Evolutionary conservation across 1,284 basidiomycete species (phyloP), one percentile per base, ranked within the genome.

Genomic region (Cerrena zonata): DNA sequence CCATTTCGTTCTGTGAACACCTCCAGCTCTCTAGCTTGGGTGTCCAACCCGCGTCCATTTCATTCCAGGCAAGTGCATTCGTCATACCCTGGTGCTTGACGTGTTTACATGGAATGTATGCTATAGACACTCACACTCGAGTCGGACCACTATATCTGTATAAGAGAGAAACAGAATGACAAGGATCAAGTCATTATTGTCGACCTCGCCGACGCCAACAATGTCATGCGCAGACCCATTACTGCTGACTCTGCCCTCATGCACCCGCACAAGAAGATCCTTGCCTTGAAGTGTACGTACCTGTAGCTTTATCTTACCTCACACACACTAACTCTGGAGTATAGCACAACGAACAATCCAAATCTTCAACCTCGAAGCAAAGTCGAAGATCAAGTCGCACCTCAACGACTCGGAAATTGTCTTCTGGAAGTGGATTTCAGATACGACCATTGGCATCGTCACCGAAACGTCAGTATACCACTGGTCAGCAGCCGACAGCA

Each of bases 371-470:
- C 93, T 99, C 58, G 94, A 91, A 64, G 91, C 86, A 44, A 99
- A 97, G 77, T 86, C 88, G 66, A 99, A 99, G 74, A 90, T 99
- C 69, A 97, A 97, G 67, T 93, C 94, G 22, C 94, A 99, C 68
- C 76, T 87, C 53, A 94, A 89, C 77, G 88, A 86, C 66, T 94
- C 98, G 68, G 96, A 99, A 63, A 82, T 99, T 54, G 85, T 91
- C 39, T 99, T 97, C 73, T 99, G 96, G 96, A 97, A 95, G 67
- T 99, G 96, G 96, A 85, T 98, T 53, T 90, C 84, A 53, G 86
- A 92, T 59, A 82, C 86, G 18, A 90, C 88, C 21, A 86, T 99
- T 56, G 96, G 95, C 63, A 82, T 99, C 72, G 96, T 99, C 65
- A 98, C 95, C 34, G 94, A 97, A 55, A 82, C 87, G 1, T 80